Evolutionary conservation across 176 grass and related monocot species (phyloP).

Genomic region (Puccinellia tenuiflora): DNA sequence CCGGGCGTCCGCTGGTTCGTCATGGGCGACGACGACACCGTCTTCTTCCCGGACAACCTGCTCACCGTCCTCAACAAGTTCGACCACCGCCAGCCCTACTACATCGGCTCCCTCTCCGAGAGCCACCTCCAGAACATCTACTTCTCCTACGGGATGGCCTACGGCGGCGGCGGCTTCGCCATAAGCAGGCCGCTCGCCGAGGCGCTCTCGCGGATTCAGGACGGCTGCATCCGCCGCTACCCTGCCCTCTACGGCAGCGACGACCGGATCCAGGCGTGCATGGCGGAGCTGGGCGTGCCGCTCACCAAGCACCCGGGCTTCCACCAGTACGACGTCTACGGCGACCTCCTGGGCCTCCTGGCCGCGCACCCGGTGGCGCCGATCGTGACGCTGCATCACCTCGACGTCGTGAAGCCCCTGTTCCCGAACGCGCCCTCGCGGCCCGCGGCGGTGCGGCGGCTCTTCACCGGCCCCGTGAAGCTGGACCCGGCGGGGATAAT

Average conservation of each 20-base stretch:
- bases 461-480: conserved; percentile 64
- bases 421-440: conserved; percentile 51
- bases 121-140: conserved; percentile 90
- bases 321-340: conserved; percentile 96
- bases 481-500: conserved; percentile 77
- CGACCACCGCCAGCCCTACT: conserved; percentile 86
- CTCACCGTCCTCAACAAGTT: conserved; percentile 60
- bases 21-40: conserved; percentile 98
- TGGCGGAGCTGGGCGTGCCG: conserved; percentile 91
- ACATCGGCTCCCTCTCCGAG: conserved; percentile 92
- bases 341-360: conserved; percentile 80
- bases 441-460: conserved; percentile 45
- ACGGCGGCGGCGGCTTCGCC: conserved; percentile 85
- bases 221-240: conserved; percentile 78
- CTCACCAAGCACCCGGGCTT: conserved; percentile 85
- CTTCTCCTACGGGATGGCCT: conserved; percentile 97
- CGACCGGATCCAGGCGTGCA: conserved; percentile 97
- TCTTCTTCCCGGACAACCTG: conserved; percentile 91
- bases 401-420: conserved; percentile 80
- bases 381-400: conserved; percentile 85
- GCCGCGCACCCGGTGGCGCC: conserved; percentile 75
- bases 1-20: conserved; percentile 81
- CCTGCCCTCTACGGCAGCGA: conserved; percentile 89
- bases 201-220: conserved; percentile 70
- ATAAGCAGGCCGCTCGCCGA: conserved; percentile 78